Percentiles rank a stretch among this genome's conserved stretches.
phyloP scores from a whole-genome alignment of 345 rosid genomes.

The Acer yangbiense region DNA sequence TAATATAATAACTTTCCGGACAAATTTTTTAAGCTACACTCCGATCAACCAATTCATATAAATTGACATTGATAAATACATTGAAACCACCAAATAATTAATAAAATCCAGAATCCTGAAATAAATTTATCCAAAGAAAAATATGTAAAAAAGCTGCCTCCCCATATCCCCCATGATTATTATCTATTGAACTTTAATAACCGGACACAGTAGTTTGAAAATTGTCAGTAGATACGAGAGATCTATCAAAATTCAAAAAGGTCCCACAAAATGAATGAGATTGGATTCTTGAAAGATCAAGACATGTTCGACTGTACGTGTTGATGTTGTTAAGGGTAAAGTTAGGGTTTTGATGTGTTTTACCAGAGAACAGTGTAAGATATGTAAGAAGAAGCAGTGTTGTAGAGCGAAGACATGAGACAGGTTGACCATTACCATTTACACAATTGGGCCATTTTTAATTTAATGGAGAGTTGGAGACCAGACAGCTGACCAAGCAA shows the following conservation, averaged over 20 bases:
- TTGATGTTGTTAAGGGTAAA: too few species aligned
- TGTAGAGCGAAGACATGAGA: neutral
- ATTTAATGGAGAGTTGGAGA: neutral
- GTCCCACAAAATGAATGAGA: constrained; percentile 1
- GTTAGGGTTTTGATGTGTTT: neutral
- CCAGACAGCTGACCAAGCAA: constrained; percentile 27
- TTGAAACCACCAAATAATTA: too few species aligned
- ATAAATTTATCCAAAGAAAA: neutral
- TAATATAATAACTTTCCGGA: too few species aligned
- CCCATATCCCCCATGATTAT: neutral
- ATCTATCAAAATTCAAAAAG: neutral
- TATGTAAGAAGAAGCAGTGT: neutral
- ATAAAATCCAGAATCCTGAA: too few species aligned
- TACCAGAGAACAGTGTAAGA: neutral
- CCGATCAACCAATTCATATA: neutral
- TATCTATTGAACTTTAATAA: neutral
- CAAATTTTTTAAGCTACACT: too few species aligned
- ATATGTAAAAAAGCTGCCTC: neutral
- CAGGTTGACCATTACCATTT: neutral
- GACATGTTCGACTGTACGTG: neutral
- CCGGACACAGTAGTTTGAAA: neutral
- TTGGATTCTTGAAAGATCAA: neutral
- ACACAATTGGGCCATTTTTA: neutral
- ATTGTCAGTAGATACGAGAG: neutral
- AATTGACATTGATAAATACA: too few species aligned